A percentile compares a stretch with the other conserved stretches of the same genome.
Conservation (phyloP, 2,329 filamentous ascomycete species). For the Pestalotiopsis sp. region DNA sequence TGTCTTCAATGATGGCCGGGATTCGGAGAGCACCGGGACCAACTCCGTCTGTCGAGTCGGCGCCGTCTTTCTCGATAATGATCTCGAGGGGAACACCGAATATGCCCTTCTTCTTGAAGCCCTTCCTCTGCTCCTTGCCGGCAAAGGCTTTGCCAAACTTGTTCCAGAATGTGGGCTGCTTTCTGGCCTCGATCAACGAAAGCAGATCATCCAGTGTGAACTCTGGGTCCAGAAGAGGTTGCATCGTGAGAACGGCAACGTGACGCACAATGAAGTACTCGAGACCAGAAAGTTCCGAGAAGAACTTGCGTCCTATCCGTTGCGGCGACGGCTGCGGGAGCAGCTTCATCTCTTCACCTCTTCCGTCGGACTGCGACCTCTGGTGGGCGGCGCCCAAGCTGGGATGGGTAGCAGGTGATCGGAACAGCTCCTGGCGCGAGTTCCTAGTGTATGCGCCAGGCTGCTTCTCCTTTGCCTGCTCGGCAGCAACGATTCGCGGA, state of each 20-base stretch:
- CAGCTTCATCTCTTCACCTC: slow-evolving; percentile 53
- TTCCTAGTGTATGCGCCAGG: slow-evolving; percentile 80
- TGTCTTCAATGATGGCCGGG: slow-evolving; percentile 92
- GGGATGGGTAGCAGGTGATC: slow-evolving; percentile 59
- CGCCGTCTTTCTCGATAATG: slow-evolving; percentile 89
- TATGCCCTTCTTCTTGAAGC: slow-evolving; percentile 86
- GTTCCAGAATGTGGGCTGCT: slow-evolving; percentile 92
- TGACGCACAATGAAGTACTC: slow-evolving; percentile 98
- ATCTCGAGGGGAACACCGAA: slow-evolving; percentile 89
- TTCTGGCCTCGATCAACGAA: slow-evolving; percentile 88
- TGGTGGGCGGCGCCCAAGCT: slow-evolving; percentile 70
- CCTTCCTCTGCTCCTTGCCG: slow-evolving; percentile 80
- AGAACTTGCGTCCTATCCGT: slow-evolving; percentile 75
- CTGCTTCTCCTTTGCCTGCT: slow-evolving; percentile 89
- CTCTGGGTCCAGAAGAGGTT: slow-evolving; percentile 84
- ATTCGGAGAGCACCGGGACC: slow-evolving; percentile 89
- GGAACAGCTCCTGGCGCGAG: slow-evolving; percentile 70
- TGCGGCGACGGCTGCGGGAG: slow-evolving; percentile 55
- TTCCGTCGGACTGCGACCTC: slow-evolving; percentile 61
- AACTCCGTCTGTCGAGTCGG: slow-evolving; percentile 96
- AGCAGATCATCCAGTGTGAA: slow-evolving; percentile 95
- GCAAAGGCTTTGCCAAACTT: slow-evolving; percentile 92
- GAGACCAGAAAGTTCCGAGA: slow-evolving; percentile 91
- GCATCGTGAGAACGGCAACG: slow-evolving; percentile 92
- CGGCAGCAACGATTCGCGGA: slow-evolving; percentile 90